Evolutionary conservation across 306 rosid genomes (phyloP).

Genomic region (Macrotyloma uniflorum): DNA sequence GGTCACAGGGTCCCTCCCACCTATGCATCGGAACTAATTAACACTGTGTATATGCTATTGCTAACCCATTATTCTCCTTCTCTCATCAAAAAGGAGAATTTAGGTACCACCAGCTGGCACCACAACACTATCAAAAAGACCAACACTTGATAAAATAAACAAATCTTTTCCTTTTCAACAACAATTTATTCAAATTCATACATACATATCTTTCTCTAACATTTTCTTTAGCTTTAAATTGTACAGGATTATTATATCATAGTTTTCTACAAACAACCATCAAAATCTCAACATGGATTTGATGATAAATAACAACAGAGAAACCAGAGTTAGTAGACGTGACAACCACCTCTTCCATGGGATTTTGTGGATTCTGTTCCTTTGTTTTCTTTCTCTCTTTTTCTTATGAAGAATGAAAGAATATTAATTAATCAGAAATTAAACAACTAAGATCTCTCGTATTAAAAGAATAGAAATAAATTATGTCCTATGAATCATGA

Average conservation of each 20-base stretch:
- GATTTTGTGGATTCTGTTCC: neutral
- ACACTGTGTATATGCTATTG: neutral
- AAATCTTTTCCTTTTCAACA: neutral
- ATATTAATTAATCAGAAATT: neutral
- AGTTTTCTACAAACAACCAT: too few relatives aligned
- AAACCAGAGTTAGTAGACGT: neutral
- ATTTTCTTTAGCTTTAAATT: neutral
- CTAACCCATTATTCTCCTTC: conserved; percentile 22
- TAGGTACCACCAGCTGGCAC: conserved; percentile 23
- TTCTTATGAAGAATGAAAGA: neutral
- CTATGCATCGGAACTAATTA: conserved; percentile 22
- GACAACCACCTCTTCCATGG: neutral
- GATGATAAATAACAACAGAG: neutral
- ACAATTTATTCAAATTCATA: neutral
- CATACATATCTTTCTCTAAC: neutral
- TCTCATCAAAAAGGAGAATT: neutral
- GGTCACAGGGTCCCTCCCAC: conserved; percentile 30
- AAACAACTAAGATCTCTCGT: neutral
- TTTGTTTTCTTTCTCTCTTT: neutral
- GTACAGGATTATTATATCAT: neutral
- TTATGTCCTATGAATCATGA: neutral
- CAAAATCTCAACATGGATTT: neutral
- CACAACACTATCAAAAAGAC: neutral
- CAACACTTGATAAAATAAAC: neutral
- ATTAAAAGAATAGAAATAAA: neutral